Percentiles rank a stretch among this genome's conserved stretches.
Evolutionary conservation across 192 early-diverging fungal genomes (phyloP).

Genomic region (Backusella morwellensis): DNA sequence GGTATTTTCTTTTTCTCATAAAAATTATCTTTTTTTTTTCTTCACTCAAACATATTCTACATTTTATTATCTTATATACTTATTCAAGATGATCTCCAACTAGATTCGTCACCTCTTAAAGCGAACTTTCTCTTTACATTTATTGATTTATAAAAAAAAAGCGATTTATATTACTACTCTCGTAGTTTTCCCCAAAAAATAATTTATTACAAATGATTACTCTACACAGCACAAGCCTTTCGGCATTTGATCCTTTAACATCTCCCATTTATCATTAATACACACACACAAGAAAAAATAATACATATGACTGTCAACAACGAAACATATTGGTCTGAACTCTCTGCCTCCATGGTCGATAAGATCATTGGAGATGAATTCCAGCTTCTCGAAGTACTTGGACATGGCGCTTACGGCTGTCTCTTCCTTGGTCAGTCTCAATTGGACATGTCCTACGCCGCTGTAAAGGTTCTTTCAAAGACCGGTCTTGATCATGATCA

Average conservation of each 20-base stretch:
- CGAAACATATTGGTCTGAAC: constrained; percentile 26
- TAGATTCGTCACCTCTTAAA: constrained; percentile 1
- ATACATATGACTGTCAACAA: neutral
- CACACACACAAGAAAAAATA: neutral
- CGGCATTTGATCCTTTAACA: constrained; percentile 6
- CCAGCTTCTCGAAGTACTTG: constrained; percentile 54
- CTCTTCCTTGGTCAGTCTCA: constrained; percentile 65
- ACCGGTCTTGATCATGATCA: constrained; percentile 45
- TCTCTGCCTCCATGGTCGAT: constrained; percentile 32
- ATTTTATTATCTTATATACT: neutral
- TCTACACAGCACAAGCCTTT: neutral
- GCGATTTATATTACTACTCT: neutral
- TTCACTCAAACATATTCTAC: neutral
- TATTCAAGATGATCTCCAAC: constrained; percentile 3
- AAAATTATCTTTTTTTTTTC: neutral
- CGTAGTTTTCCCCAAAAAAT: neutral
- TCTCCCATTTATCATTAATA: constrained; percentile 9
- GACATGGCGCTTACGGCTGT: constrained; percentile 75
- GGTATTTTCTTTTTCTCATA: neutral
- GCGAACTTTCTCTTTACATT: neutral
- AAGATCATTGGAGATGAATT: constrained; percentile 29
- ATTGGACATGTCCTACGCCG: constrained; percentile 46
- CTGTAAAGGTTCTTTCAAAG: constrained; percentile 60
- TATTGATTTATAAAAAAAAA: neutral
- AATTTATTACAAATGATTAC: constrained; percentile 7